Evolutionary conservation across 1,284 basidiomycete genomes (phyloP).

Genomic region (Malassezia sp.): DNA sequence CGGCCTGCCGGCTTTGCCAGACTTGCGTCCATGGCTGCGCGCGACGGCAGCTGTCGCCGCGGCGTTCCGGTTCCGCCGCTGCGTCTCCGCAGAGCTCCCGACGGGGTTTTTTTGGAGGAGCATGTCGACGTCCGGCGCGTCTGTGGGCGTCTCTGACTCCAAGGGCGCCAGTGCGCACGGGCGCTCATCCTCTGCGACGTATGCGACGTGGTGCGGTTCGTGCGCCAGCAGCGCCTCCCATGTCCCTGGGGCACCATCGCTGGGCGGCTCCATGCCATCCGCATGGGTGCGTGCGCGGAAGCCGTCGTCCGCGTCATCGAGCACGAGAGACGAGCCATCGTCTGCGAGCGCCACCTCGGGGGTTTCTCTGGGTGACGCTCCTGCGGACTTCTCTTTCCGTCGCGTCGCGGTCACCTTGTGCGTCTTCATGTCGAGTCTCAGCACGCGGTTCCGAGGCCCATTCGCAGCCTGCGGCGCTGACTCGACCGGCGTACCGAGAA

Average conservation of each 20-base stretch:
- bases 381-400: background rate
- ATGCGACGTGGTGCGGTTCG: background rate
- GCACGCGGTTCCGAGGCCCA: slow-evolving; percentile 3
- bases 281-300: background rate
- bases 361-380: background rate
- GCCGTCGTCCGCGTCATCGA: slow-evolving; percentile 8
- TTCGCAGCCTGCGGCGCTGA: background rate
- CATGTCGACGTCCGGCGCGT: slow-evolving; percentile 5
- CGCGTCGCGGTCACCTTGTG: slow-evolving; percentile 14
- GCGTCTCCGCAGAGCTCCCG: slow-evolving; percentile 4
- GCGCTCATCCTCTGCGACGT: background rate
- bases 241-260: background rate
- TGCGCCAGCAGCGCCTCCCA: background rate
- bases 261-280: background rate
- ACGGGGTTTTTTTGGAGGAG: slow-evolving; percentile 8
- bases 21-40: slow-evolving; percentile 12
- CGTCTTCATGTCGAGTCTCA: slow-evolving; percentile 16
- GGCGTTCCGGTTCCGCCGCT: background rate
- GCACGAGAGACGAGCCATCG: slow-evolving; percentile 6
- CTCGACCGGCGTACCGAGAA: slow-evolving; percentile 1
- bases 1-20: slow-evolving; percentile 6
- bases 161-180: background rate
- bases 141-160: background rate
- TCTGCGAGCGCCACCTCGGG: slow-evolving; percentile 1
- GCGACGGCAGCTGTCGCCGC: slow-evolving; percentile 3